Conservation (phyloP, 2,329 filamentous ascomycete species). For the Aspergillus brasiliensis region DNA sequence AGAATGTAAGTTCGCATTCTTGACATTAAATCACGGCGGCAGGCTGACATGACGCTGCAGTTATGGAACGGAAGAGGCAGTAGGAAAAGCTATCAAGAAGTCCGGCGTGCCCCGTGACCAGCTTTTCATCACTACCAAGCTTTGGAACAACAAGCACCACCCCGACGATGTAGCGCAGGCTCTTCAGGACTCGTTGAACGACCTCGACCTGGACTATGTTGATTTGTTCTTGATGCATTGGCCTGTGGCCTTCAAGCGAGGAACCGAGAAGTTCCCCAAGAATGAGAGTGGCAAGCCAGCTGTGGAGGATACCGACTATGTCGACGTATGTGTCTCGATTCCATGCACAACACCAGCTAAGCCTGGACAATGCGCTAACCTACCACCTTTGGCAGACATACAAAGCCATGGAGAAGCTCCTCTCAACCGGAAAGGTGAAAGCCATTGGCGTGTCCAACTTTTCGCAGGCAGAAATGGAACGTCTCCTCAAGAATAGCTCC, state of each 20-base stretch:
- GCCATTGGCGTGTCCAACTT: conserved; percentile 60
- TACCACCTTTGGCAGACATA: conserved; percentile 42
- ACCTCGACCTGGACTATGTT: conserved; percentile 66
- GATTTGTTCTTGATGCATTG: conserved; percentile 73
- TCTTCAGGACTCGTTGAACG: conserved; percentile 62
- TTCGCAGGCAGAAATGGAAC: conserved; percentile 51
- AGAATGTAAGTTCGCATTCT: conserved; percentile 37
- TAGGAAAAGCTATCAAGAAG: conserved; percentile 65
- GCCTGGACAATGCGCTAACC: not conserved
- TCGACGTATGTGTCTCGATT: conserved; percentile 43
- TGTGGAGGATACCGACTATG: conserved; percentile 50
- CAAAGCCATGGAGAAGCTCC: conserved; percentile 52
- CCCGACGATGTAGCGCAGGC: conserved; percentile 64
- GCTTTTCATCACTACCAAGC: conserved; percentile 68
- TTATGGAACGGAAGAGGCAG: conserved; percentile 67
- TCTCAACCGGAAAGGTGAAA: conserved; percentile 46
- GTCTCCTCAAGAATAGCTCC: conserved; percentile 47
- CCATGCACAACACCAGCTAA: not conserved
- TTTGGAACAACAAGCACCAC: conserved; percentile 67
- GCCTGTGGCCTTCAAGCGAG: conserved; percentile 57
- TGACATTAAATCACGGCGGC: not conserved
- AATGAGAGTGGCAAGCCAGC: conserved; percentile 43
- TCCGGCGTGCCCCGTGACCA: conserved; percentile 65
- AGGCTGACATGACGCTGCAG: conserved; percentile 9
- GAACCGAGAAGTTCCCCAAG: conserved; percentile 52